phyloP scores from a whole-genome alignment of 1,139 yeast genomes.

The Zygoascus hellenicus region DNA sequence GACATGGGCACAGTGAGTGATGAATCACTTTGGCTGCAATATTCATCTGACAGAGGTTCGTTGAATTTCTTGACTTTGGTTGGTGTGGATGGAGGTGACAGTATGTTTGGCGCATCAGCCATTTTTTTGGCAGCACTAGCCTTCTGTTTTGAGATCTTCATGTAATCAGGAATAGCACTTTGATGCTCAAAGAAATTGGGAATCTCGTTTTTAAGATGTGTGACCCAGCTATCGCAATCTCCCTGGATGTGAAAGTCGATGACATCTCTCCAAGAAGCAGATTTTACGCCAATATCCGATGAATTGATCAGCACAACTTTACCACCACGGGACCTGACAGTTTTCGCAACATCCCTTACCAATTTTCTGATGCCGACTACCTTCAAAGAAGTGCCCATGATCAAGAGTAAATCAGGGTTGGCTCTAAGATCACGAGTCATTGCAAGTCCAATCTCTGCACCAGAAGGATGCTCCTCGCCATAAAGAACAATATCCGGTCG shows the following conservation, averaged over 20 bases:
- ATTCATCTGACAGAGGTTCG: neutral
- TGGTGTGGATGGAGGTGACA: slow-evolving; percentile 18
- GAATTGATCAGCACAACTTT: slow-evolving; percentile 59
- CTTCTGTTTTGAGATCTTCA: neutral
- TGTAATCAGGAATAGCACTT: slow-evolving; percentile 3
- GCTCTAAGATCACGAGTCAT: slow-evolving; percentile 48
- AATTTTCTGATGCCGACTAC: slow-evolving; percentile 68
- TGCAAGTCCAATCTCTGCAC: slow-evolving; percentile 58
- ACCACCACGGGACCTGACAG: slow-evolving; percentile 55
- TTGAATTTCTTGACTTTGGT: slow-evolving; percentile 7
- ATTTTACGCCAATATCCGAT: slow-evolving; percentile 31
- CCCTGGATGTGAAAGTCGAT: slow-evolving; percentile 69
- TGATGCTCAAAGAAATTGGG: slow-evolving; percentile 37
- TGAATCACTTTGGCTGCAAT: neutral
- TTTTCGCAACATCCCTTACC: slow-evolving; percentile 53
- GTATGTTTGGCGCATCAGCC: slow-evolving; percentile 10
- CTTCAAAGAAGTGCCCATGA: slow-evolving; percentile 71
- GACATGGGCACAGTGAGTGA: slow-evolving; percentile 4
- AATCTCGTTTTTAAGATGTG: slow-evolving; percentile 36
- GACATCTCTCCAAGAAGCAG: slow-evolving; percentile 45
- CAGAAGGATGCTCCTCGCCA: slow-evolving; percentile 74
- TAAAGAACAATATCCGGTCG: slow-evolving; percentile 73
- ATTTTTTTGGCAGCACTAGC: neutral
- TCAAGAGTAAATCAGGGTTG: slow-evolving; percentile 58
- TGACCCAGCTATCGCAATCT: slow-evolving; percentile 81